phyloP scores from a whole-genome alignment of 2,329 filamentous ascomycete species.

The Macrophomina pseudophaseolina region DNA sequence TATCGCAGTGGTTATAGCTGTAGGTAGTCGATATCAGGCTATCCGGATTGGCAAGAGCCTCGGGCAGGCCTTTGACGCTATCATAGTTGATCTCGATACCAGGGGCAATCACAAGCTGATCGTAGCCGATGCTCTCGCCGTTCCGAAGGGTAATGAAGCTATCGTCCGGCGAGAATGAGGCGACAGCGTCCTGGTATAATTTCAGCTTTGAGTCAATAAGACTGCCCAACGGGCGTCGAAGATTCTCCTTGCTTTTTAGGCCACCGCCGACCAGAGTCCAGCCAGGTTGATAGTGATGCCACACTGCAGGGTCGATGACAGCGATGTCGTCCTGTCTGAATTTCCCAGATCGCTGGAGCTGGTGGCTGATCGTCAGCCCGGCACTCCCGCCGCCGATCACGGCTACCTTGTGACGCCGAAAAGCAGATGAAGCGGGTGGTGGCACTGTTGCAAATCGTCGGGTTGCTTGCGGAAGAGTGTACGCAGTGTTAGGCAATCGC shows the following conservation, averaged over 20 bases:
- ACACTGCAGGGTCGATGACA: slow-evolving; percentile 65
- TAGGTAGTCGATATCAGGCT: slow-evolving; percentile 45
- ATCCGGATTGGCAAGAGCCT: slow-evolving; percentile 44
- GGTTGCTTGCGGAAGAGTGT: not conserved
- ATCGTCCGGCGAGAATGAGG: slow-evolving; percentile 59
- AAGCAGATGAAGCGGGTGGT: slow-evolving; percentile 35
- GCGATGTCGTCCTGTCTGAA: slow-evolving; percentile 67
- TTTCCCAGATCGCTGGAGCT: slow-evolving; percentile 65
- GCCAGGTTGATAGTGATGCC: slow-evolving; percentile 72
- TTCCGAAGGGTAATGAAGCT: slow-evolving; percentile 62
- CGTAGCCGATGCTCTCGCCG: slow-evolving; percentile 64
- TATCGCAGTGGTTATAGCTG: slow-evolving; percentile 46
- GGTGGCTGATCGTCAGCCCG: slow-evolving; percentile 69
- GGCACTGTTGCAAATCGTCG: not conserved
- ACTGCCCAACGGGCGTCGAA: slow-evolving; percentile 56
- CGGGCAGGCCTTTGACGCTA: slow-evolving; percentile 40
- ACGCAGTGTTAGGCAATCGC: slow-evolving; percentile 3
- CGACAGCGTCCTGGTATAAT: slow-evolving; percentile 62
- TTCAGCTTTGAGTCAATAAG: slow-evolving; percentile 66
- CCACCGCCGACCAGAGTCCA: slow-evolving; percentile 73
- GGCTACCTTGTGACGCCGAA: slow-evolving; percentile 65
- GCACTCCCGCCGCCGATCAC: slow-evolving; percentile 71
- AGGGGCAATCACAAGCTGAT: slow-evolving; percentile 68
- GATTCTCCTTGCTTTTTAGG: slow-evolving; percentile 65
- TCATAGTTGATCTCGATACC: slow-evolving; percentile 40